Evolutionary conservation across 768 basidiomycete genomes (phyloP).

Genomic region (Aureoboletus auriporus): DNA sequence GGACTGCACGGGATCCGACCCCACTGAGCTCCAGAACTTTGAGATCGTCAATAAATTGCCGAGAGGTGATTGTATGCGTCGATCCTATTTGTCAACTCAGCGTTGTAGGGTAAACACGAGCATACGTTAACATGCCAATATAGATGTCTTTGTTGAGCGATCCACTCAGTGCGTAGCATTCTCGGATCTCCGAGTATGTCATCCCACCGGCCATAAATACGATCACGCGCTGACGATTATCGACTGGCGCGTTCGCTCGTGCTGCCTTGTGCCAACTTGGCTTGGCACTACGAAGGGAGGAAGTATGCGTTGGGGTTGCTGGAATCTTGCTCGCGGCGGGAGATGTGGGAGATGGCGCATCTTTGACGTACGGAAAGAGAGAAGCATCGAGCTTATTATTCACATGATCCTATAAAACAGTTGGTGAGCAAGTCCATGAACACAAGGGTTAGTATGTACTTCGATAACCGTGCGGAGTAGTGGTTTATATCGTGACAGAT

Average conservation of each 20-base stretch:
- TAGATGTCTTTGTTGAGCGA: slow-evolving; percentile 82
- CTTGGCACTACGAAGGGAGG: slow-evolving; percentile 84
- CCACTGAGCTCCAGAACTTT: slow-evolving; percentile 86
- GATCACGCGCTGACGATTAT: slow-evolving; percentile 71
- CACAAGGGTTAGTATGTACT: slow-evolving; percentile 38
- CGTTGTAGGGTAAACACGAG: slow-evolving; percentile 37
- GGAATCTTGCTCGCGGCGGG: slow-evolving; percentile 44
- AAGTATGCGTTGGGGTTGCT: slow-evolving; percentile 48
- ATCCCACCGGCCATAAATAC: slow-evolving; percentile 93
- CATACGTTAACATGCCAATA: slow-evolving; percentile 61
- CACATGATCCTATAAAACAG: slow-evolving; percentile 66
- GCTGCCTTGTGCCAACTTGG: slow-evolving; percentile 86
- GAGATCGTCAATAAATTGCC: slow-evolving; percentile 81
- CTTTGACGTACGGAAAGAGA: slow-evolving; percentile 88
- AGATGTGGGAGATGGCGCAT: slow-evolving; percentile 56
- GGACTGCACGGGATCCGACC: slow-evolving; percentile 67
- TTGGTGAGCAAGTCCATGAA: not conserved
- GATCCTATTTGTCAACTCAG: slow-evolving; percentile 57
- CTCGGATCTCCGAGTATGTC: slow-evolving; percentile 93
- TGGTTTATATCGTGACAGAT: slow-evolving; percentile 92
- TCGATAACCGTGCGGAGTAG: slow-evolving; percentile 77
- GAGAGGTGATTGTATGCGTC: slow-evolving; percentile 81
- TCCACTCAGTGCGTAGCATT: slow-evolving; percentile 76
- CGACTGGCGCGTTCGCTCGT: slow-evolving; percentile 44
- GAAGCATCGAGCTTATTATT: slow-evolving; percentile 70